Conservation (phyloP, 2,329 filamentous ascomycete genomes). For the Chaetomium globosum region DNA sequence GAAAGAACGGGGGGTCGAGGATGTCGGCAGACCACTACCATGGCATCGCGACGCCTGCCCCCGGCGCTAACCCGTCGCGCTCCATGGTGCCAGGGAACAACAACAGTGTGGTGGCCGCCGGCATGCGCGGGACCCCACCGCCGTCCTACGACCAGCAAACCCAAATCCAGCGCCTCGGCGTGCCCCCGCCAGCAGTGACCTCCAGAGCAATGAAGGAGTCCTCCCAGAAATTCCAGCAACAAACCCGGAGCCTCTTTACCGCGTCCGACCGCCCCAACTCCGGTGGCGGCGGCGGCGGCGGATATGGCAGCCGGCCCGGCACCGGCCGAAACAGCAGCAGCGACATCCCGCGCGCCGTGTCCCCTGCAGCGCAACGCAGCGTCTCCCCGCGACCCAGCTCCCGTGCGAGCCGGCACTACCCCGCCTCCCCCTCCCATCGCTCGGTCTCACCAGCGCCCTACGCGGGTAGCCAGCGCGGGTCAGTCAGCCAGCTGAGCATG, state of each 20-base stretch:
- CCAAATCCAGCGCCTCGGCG: slow-evolving; percentile 76
- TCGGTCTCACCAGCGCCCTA: slow-evolving; percentile 62
- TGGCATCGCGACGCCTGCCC: slow-evolving; percentile 80
- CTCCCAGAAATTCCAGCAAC: slow-evolving; percentile 81
- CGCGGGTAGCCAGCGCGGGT: slow-evolving; percentile 44
- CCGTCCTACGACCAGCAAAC: slow-evolving; percentile 81
- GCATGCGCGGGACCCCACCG: slow-evolving; percentile 74
- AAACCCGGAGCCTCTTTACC: slow-evolving; percentile 80
- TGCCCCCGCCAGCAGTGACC: slow-evolving; percentile 89
- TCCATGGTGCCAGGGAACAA: slow-evolving; percentile 45
- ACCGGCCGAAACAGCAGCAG: slow-evolving; percentile 57
- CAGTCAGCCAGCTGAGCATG: slow-evolving; percentile 35
- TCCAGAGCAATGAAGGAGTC: slow-evolving; percentile 94
- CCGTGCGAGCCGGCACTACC: slow-evolving; percentile 17
- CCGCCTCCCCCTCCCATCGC: slow-evolving; percentile 4
- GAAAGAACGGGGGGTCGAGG: slow-evolving; percentile 77
- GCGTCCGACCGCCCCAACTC: slow-evolving; percentile 43
- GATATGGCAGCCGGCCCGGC: slow-evolving; percentile 49
- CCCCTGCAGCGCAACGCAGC: slow-evolving; percentile 61
- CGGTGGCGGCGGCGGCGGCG: slow-evolving; percentile 41
- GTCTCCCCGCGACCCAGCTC: slow-evolving; percentile 45
- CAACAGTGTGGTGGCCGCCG: slow-evolving; percentile 54
- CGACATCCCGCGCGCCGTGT: slow-evolving; percentile 63
- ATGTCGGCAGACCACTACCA: slow-evolving; percentile 95
- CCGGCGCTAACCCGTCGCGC: slow-evolving; percentile 42